phyloP scores from a whole-genome alignment of 768 basidiomycete species.

The Tricholomella constricta region DNA sequence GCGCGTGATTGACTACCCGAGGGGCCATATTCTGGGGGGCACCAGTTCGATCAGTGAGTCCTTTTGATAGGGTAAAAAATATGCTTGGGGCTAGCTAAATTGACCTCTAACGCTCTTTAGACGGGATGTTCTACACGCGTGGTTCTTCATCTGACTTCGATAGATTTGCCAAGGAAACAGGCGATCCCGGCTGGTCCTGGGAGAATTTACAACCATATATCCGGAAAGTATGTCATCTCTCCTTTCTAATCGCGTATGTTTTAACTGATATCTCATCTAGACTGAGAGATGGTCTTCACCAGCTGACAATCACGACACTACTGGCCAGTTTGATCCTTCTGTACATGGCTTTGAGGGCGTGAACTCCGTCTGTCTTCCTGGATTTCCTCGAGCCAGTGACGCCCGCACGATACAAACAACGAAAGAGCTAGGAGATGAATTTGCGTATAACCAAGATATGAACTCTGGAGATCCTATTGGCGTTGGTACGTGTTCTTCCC shows the following conservation, averaged over 20 bases:
- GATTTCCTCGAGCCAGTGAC: slow-evolving; percentile 28
- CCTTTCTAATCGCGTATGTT: too few species aligned
- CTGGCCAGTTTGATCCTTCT: slow-evolving; percentile 32
- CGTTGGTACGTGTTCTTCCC: slow-evolving; percentile 29
- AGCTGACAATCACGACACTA: slow-evolving; percentile 31
- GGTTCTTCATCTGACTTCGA: slow-evolving; percentile 29
- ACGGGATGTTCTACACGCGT: slow-evolving; percentile 25
- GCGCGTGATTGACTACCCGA: slow-evolving; percentile 16
- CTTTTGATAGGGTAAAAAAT: too few species aligned
- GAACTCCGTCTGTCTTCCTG: slow-evolving; percentile 27
- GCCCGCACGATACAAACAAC: slow-evolving; percentile 34
- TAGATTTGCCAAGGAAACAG: slow-evolving; percentile 23
- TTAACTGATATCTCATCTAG: background rate
- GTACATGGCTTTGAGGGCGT: slow-evolving; percentile 27
- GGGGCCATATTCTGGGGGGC: slow-evolving; percentile 32
- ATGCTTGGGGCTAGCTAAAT: too few species aligned
- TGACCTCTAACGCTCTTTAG: slow-evolving; percentile 1
- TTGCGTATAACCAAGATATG: slow-evolving; percentile 42
- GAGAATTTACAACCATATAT: slow-evolving; percentile 21
- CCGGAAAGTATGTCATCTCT: slow-evolving; percentile 12
- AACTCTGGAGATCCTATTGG: slow-evolving; percentile 45
- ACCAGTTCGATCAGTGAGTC: slow-evolving; percentile 29
- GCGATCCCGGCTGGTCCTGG: slow-evolving; percentile 33
- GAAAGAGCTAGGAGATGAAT: slow-evolving; percentile 34
- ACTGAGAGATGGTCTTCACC: slow-evolving; percentile 31